phyloP scores from a whole-genome alignment of 441 rosid species.

The Croton laevigatus region DNA sequence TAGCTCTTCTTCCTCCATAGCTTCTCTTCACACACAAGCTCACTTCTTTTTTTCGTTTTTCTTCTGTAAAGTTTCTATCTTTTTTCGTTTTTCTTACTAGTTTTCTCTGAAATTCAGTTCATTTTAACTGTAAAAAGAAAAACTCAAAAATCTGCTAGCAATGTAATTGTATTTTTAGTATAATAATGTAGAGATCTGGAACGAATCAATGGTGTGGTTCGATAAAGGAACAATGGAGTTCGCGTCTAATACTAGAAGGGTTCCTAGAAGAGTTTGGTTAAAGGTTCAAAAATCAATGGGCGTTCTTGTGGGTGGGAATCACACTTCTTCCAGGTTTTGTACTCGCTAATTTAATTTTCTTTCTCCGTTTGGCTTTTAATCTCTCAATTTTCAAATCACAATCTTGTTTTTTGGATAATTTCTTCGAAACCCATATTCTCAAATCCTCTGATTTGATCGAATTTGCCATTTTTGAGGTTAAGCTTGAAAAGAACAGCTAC shows the following conservation, averaged over 20 bases:
- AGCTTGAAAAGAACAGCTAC: too few relatives aligned
- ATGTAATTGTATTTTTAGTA: constrained; percentile 14
- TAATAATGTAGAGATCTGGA: constrained; percentile 24
- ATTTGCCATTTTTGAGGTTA: not conserved
- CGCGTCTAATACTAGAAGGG: constrained; percentile 36
- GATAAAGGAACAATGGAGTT: constrained; percentile 33
- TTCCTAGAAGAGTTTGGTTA: constrained; percentile 63
- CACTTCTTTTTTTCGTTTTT: not conserved
- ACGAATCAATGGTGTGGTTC: constrained; percentile 16
- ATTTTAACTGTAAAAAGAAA: not conserved
- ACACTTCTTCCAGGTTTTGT: constrained; percentile 85
- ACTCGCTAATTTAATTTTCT: constrained; percentile 44
- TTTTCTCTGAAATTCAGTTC: not conserved
- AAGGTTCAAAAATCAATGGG: constrained; percentile 59
- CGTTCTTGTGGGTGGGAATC: constrained; percentile 89
- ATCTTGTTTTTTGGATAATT: not conserved
- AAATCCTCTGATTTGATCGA: constrained; percentile 16
- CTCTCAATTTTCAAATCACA: constrained; percentile 20
- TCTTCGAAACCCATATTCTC: constrained; percentile 1
- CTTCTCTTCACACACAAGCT: not conserved
- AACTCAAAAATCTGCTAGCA: not conserved
- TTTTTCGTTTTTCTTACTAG: not conserved
- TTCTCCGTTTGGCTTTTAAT: constrained; percentile 24
- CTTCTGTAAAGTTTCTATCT: not conserved
- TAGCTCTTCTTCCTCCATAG: not conserved